Conservation (phyloP, 2,329 filamentous ascomycete species). For the Chaetomium globosum region DNA sequence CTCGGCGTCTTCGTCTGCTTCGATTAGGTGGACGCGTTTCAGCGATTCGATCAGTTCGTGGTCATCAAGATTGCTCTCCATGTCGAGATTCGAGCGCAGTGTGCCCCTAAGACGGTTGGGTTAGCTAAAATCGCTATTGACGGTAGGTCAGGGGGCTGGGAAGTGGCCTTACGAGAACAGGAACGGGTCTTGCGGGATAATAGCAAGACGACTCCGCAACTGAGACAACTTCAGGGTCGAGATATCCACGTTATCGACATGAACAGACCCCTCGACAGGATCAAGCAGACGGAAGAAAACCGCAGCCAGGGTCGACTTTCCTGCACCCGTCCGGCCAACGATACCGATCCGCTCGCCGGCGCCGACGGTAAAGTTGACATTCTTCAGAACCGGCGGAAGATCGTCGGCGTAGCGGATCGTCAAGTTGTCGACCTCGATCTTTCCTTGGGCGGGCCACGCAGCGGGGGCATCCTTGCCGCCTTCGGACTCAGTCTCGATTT, state of each 20-base stretch:
- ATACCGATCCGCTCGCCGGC: slow-evolving; percentile 65
- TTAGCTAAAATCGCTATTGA: not conserved
- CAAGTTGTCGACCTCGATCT: slow-evolving; percentile 46
- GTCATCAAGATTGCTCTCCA: slow-evolving; percentile 63
- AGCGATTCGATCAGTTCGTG: slow-evolving; percentile 63
- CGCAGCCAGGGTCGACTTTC: slow-evolving; percentile 67
- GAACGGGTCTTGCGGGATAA: slow-evolving; percentile 69
- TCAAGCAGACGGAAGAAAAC: slow-evolving; percentile 64
- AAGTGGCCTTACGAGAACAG: slow-evolving; percentile 53
- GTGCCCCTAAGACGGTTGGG: slow-evolving; percentile 48
- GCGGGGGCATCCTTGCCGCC: slow-evolving; percentile 43
- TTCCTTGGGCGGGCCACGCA: slow-evolving; percentile 48
- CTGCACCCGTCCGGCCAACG: slow-evolving; percentile 66
- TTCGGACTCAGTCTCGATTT: slow-evolving; percentile 45
- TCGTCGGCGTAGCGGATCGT: slow-evolving; percentile 44
- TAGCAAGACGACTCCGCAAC: slow-evolving; percentile 62
- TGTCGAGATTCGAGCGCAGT: slow-evolving; percentile 64
- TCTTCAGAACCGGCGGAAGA: slow-evolving; percentile 45
- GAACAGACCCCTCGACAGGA: slow-evolving; percentile 47
- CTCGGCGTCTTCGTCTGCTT: slow-evolving; percentile 30
- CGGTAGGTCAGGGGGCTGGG: no score
- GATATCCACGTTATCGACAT: slow-evolving; percentile 56
- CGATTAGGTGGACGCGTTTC: slow-evolving; percentile 62
- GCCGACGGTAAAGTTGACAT: slow-evolving; percentile 44
- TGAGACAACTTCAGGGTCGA: slow-evolving; percentile 62